phyloP scores from a whole-genome alignment of 1,284 basidiomycete species.

The Rhodotorula sp. region DNA sequence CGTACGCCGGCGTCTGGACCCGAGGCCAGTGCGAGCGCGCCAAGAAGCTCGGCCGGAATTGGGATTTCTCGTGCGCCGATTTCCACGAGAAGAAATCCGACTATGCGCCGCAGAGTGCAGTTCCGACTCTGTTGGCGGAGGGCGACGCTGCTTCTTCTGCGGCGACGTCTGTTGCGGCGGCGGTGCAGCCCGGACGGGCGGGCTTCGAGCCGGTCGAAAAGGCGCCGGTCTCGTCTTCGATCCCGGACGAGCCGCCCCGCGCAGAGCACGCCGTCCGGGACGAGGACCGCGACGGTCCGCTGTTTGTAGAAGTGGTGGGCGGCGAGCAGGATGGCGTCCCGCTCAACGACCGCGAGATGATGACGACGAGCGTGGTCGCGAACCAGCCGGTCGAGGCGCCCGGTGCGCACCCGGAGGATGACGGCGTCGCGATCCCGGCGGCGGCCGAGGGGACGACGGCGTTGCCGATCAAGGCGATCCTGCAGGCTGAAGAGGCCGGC shows the following conservation, averaged over 20 bases:
- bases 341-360: background rate
- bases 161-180: conserved; percentile 8
- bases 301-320: background rate
- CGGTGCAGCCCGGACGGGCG: conserved; percentile 21
- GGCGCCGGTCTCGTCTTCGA: conserved; percentile 16
- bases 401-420: background rate
- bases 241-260: conserved; percentile 1
- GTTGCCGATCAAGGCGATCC: conserved; percentile 17
- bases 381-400: conserved; percentile 17
- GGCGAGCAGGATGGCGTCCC: background rate
- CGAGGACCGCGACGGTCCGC: conserved; percentile 8
- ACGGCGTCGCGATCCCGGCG: conserved; percentile 28
- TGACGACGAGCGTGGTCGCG: conserved; percentile 7
- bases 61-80: conserved; percentile 90
- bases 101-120: conserved; percentile 1
- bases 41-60: conserved; percentile 75
- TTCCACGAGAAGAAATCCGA: conserved; percentile 26
- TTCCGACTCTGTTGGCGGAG: background rate
- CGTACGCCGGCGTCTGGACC: conserved; percentile 87
- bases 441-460: conserved; percentile 28
- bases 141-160: background rate
- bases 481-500: conserved; percentile 14
- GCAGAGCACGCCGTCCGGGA: background rate
- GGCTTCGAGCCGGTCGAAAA: conserved; percentile 25
- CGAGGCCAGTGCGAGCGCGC: conserved; percentile 70